phyloP scores from a whole-genome alignment of 179 eudicot genomes.

The Actinidia chinensis region DNA sequence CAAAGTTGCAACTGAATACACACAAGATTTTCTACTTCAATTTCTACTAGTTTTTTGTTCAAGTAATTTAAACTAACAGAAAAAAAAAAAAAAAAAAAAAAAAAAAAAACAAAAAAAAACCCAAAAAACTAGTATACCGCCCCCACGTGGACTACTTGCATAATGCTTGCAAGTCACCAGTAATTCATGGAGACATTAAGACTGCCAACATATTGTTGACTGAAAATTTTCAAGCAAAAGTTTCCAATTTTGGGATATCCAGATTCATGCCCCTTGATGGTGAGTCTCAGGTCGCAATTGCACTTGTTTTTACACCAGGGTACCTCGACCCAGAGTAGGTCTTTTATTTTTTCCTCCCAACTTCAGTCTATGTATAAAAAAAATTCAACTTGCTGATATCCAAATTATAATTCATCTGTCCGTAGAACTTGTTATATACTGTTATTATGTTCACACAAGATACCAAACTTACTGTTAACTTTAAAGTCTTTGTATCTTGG shows the following conservation, averaged over 20 bases:
- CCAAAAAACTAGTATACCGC: too few species aligned
- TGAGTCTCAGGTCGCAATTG: conserved; percentile 32
- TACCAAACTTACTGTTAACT: too few species aligned
- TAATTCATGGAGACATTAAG: conserved; percentile 72
- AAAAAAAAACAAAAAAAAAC: too few species aligned
- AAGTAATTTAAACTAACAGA: neutral
- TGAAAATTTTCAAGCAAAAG: conserved; percentile 45
- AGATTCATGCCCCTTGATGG: conserved; percentile 38
- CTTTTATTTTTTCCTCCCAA: neutral
- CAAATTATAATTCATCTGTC: too few species aligned
- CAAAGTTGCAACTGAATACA: conserved; percentile 25
- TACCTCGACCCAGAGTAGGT: conserved; percentile 61
- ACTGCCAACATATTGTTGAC: conserved; percentile 46
- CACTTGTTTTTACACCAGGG: conserved; percentile 49
- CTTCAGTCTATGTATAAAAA: too few species aligned
- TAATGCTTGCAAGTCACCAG: conserved; percentile 54
- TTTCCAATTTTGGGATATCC: conserved; percentile 62
- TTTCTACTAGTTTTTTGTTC: neutral
- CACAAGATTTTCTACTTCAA: neutral
- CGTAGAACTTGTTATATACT: too few species aligned
- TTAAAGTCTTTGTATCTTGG: too few species aligned
- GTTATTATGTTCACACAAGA: too few species aligned
- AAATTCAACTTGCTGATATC: too few species aligned
- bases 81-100: too few species aligned
- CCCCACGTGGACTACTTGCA: conserved; percentile 66